phyloP scores from a whole-genome alignment of 1,284 basidiomycete species.

The Serendipita sp. region DNA sequence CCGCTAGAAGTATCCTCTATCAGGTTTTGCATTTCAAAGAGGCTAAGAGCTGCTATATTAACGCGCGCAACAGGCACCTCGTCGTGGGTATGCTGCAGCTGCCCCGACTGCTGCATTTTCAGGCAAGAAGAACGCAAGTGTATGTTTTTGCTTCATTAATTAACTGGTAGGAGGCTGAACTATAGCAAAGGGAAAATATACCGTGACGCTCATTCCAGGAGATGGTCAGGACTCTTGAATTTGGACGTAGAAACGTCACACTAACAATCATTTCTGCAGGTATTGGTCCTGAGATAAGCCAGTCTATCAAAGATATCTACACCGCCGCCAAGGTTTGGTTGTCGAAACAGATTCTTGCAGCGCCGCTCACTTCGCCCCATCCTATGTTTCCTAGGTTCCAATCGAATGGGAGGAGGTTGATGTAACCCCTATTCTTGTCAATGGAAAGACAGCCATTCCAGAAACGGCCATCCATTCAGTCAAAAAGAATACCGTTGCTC shows the following conservation, averaged over 20 bases:
- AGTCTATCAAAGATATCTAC: slow-evolving; percentile 93
- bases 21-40: neutral
- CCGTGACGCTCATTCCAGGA: slow-evolving; percentile 83
- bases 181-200: slow-evolving; percentile 73
- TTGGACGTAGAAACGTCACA: slow-evolving; percentile 17
- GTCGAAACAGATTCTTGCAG: slow-evolving; percentile 15
- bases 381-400: slow-evolving; percentile 50
- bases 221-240: slow-evolving; percentile 46
- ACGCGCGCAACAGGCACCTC: slow-evolving; percentile 4
- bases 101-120: slow-evolving; percentile 74
- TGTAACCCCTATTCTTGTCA: slow-evolving; percentile 86
- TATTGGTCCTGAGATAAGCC: slow-evolving; percentile 96
- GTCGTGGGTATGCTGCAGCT: slow-evolving; percentile 50
- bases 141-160: slow-evolving; percentile 28
- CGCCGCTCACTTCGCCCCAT: slow-evolving; percentile 6
- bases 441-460: slow-evolving; percentile 95
- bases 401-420: slow-evolving; percentile 99
- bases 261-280: slow-evolving; percentile 32
- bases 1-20: slow-evolving; percentile 8
- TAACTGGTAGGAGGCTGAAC: neutral
- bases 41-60: slow-evolving; percentile 2
- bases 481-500: slow-evolving; percentile 92
- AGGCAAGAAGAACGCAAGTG: slow-evolving; percentile 75
- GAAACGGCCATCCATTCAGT: slow-evolving; percentile 83
- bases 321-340: slow-evolving; percentile 56